These are phyloP conservation scores for Picea sitchensis DNA, from an alignment of 75 land plant species.

Conservation along the genomic window DNA sequence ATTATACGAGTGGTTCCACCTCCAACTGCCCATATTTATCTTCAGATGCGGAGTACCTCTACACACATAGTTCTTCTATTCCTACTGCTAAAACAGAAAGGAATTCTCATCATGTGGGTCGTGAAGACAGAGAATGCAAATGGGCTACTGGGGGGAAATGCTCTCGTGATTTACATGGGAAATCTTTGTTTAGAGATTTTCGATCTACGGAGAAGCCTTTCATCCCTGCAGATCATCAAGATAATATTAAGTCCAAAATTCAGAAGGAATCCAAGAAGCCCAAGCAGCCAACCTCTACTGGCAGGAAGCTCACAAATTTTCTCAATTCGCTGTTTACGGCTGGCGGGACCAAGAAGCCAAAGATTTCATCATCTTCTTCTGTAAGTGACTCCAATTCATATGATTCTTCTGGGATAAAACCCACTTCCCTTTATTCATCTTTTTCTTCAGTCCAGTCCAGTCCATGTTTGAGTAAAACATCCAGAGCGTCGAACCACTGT, in stretches of 20 bases:
- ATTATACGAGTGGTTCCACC: not conserved
- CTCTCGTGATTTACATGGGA: not conserved
- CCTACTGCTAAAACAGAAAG: not conserved
- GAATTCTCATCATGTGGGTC: not conserved
- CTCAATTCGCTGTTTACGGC: constrained; percentile 36
- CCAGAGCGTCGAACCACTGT: constrained; percentile 17
- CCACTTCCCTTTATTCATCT: not conserved
- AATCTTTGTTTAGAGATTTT: not conserved
- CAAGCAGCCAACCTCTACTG: constrained; percentile 51
- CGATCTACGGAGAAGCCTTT: not conserved
- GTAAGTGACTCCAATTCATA: constrained; percentile 11
- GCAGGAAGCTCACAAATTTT: constrained; percentile 39
- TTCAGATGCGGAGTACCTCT: not conserved
- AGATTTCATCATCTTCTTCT: not conserved
- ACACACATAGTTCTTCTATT: not conserved
- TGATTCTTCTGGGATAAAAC: constrained; percentile 17
- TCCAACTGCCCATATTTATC: constrained; percentile 1
- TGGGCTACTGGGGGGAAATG: not conserved
- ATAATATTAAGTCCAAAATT: constrained; percentile 12
- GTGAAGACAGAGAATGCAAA: not conserved
- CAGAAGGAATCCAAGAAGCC: constrained; percentile 32
- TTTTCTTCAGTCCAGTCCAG: constrained; percentile 26
- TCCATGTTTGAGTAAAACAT: constrained; percentile 49
- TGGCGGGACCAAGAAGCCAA: not conserved
- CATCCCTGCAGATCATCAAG: not conserved